These are phyloP conservation scores for Macrophomina pseudophaseolina DNA, from an alignment of 2,329 filamentous ascomycete genomes.

Conservation along the genomic window DNA sequence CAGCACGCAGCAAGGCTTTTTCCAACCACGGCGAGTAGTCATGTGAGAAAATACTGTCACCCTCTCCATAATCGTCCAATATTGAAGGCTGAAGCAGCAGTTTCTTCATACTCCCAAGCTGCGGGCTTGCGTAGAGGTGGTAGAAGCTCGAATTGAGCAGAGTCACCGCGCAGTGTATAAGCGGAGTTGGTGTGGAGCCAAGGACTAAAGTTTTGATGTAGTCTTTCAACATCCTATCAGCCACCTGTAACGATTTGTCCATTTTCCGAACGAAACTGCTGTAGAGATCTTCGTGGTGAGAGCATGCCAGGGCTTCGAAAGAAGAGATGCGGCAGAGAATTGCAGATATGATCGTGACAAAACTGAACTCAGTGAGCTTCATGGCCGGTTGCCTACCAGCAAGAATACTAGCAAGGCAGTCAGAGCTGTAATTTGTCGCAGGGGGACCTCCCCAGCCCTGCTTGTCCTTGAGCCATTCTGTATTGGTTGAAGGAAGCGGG, in stretches of 20 bases:
- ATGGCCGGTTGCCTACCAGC: neutral
- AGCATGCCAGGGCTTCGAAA: neutral
- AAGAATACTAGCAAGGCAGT: neutral
- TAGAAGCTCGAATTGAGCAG: neutral
- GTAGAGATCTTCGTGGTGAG: neutral
- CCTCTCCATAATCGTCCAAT: neutral
- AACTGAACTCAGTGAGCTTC: neutral
- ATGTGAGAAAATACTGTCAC: neutral
- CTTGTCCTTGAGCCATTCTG: neutral
- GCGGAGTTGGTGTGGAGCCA: neutral
- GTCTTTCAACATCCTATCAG: neutral
- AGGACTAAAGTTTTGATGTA: neutral
- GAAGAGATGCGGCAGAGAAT: neutral
- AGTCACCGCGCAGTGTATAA: neutral
- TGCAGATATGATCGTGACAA: neutral
- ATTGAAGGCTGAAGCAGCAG: neutral
- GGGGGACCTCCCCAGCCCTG: neutral
- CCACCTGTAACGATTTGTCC: neutral
- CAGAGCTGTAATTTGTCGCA: neutral
- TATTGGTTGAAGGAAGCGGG: neutral
- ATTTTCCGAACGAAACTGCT: neutral
- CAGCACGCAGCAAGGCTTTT: neutral
- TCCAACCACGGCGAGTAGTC: neutral
- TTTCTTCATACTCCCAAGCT: neutral
- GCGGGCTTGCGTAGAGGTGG: neutral